Base-by-base conservation (phyloP, 495 filamentous ascomycete species). In the Neurospora pannonica region DNA sequence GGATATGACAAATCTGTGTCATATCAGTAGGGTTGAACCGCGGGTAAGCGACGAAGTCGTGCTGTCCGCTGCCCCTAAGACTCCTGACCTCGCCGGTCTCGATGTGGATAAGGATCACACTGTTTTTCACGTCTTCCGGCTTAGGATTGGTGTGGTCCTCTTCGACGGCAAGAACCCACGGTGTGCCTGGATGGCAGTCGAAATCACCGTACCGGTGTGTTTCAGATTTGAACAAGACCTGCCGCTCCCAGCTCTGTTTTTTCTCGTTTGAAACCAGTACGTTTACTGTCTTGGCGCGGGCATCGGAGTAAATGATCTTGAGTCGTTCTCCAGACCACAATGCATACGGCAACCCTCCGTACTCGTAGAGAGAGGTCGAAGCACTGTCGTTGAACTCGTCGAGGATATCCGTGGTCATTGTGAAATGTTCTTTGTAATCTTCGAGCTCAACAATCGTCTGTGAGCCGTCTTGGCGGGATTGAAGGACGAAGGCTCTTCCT, bases 1-100 rank as follows among this genome's bases (percentile, higher is more conserved):
- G 81, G 62, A 85, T 81, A 85, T 86, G 88, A 13, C 79, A 84
- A 17, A 88, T 75, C 72, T 79, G 78, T 28, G 76, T 79, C 1
- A 85, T 85, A 46, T 85, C 80, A 21, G 46, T 54, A 10, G 80
- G 81, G 71, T 82, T 83, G 73, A 87, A 87, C 69, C 83, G 84
- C 6, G 86, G 85, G 73, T 84, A 82, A 3, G 79, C 79, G 74
- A 87, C 87, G 75, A 88, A 88, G 73, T 88, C 85, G 8, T 84
- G 84, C 0, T 84, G 86, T 11, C 76, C 48, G 13, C 75, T 72
- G 17, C 85, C 46, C 34, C 76, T 67, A 54, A 54, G 46, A 21
- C 10, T 10, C 13, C 74, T 72, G 36, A 78, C 73, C 71, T 77
- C 46, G 48, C 75, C 76, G 9, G 76, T 75, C 19, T 38, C 42